Percentiles rank a stretch among this genome's conserved stretches.
phyloP scores from a whole-genome alignment of 306 rosid species.

The Sesbania bispinosa region DNA sequence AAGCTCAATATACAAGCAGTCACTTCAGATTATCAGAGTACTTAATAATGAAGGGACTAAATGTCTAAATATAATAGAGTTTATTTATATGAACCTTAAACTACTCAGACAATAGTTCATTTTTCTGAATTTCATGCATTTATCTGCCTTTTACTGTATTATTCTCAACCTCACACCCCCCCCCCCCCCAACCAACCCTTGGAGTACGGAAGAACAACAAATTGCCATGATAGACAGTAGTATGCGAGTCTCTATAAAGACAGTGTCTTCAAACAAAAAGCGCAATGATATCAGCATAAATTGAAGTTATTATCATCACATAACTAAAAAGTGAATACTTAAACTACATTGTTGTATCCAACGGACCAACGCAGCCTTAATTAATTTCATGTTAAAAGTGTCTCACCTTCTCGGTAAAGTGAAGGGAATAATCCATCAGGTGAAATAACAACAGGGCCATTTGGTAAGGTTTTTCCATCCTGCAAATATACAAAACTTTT shows the following conservation, averaged over 20 bases:
- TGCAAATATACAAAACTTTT: constrained; percentile 28
- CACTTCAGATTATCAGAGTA: not conserved
- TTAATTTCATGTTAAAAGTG: constrained; percentile 5
- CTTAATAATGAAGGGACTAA: not conserved
- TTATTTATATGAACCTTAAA: not conserved
- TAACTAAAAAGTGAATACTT: constrained; percentile 4
- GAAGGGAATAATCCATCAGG: constrained; percentile 97
- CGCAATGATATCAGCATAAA: not conserved
- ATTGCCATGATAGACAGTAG: not conserved
- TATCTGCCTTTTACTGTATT: not conserved
- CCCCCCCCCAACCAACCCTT: not conserved
- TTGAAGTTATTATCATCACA: not conserved
- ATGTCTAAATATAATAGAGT: not conserved
- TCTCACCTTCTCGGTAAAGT: constrained; percentile 83
- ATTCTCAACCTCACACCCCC: not conserved
- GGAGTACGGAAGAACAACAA: constrained; percentile 1
- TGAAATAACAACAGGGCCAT: constrained; percentile 94
- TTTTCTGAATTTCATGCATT: not conserved
- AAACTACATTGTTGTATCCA: constrained; percentile 11
- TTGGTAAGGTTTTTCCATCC: constrained; percentile 95
- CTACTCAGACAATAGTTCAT: not conserved
- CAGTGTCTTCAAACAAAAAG: not conserved
- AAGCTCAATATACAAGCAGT: not conserved
- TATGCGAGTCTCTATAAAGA: not conserved
- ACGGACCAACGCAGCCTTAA: constrained; percentile 12